Evolutionary conservation across 208 protist species (phyloP).

Genomic region (Phytomonas francai): DNA sequence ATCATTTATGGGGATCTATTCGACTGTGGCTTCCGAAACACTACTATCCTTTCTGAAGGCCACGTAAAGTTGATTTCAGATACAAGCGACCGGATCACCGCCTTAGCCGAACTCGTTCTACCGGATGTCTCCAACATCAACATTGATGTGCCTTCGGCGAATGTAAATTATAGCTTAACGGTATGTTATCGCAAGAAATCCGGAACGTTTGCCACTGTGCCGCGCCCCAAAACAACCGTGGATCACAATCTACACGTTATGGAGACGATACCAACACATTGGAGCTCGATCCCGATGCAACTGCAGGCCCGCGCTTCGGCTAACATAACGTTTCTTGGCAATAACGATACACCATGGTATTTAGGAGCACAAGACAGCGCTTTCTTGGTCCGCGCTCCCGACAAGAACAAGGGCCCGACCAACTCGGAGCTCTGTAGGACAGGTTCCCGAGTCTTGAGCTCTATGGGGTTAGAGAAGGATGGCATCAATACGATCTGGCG

Average conservation of each 20-base stretch:
- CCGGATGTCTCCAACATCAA: background rate
- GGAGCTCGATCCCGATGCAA: conserved; percentile 46
- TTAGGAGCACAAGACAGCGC: conserved; percentile 46
- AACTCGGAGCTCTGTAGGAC: conserved; percentile 10
- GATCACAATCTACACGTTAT: conserved; percentile 57
- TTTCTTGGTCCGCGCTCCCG: conserved; percentile 34
- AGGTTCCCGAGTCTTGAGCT: background rate
- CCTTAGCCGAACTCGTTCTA: background rate
- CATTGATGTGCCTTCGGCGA: background rate
- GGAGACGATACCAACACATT: conserved; percentile 31
- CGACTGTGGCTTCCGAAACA: conserved; percentile 73
- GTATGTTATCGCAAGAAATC: conserved; percentile 59
- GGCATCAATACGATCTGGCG: conserved; percentile 55
- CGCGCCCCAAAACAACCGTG: conserved; percentile 18
- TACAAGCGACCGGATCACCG: background rate
- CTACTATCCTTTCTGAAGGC: conserved; percentile 37
- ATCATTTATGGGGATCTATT: conserved; percentile 69
- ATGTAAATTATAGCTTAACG: conserved; percentile 26
- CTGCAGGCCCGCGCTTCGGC: conserved; percentile 34
- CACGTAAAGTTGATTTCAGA: conserved; percentile 16
- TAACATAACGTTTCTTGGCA: conserved; percentile 52
- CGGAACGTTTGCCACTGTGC: conserved; percentile 67
- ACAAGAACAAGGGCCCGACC: conserved; percentile 2
- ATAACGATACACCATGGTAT: conserved; percentile 21
- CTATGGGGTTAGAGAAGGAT: conserved; percentile 17